Percentiles rank a stretch among this genome's conserved stretches.
phyloP scores from a whole-genome alignment of 1,284 basidiomycete genomes.

The Fistulinella staudtii region DNA sequence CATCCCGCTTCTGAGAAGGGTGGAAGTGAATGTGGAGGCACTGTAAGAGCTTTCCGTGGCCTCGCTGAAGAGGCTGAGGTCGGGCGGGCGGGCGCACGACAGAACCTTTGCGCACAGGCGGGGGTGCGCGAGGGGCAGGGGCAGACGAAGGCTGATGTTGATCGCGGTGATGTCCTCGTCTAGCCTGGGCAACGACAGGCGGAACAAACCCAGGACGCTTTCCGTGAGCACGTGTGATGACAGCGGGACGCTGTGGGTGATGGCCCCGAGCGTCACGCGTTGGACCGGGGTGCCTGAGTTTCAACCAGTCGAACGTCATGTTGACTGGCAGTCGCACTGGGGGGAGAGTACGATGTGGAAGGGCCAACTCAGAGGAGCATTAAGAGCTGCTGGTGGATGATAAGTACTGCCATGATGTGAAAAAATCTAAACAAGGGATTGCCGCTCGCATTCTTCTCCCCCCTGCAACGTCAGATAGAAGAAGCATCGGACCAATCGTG shows the following conservation, averaged over 20 bases:
- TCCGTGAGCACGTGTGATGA: constrained; percentile 14
- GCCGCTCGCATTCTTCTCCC: constrained; percentile 24
- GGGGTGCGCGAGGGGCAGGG: constrained; percentile 12
- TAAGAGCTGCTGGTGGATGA: constrained; percentile 27
- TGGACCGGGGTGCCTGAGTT: constrained; percentile 18
- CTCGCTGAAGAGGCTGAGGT: constrained; percentile 13
- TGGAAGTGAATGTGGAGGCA: constrained; percentile 29
- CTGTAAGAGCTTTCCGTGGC: constrained; percentile 15
- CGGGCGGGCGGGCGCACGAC: constrained; percentile 10
- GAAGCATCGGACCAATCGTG: constrained; percentile 23
- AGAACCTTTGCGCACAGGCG: constrained; percentile 16
- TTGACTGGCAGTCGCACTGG: constrained; percentile 7
- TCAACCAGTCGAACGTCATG: constrained; percentile 31
- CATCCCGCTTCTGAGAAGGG: constrained; percentile 24
- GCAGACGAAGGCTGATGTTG: constrained; percentile 9
- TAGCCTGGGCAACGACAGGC: constrained; percentile 17
- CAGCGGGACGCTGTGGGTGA: constrained; percentile 15
- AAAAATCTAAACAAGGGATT: constrained; percentile 25
- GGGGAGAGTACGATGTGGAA: constrained; percentile 7
- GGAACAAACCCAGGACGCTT: constrained; percentile 18
- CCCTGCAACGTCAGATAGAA: constrained; percentile 31
- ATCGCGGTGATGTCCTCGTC: constrained; percentile 21
- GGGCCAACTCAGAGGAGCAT: constrained; percentile 19
- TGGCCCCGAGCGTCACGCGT: constrained; percentile 18
- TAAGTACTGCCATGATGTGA: constrained; percentile 27